Base-by-base conservation (phyloP, 345 rosid species). In the Isatis tinctoria region DNA sequence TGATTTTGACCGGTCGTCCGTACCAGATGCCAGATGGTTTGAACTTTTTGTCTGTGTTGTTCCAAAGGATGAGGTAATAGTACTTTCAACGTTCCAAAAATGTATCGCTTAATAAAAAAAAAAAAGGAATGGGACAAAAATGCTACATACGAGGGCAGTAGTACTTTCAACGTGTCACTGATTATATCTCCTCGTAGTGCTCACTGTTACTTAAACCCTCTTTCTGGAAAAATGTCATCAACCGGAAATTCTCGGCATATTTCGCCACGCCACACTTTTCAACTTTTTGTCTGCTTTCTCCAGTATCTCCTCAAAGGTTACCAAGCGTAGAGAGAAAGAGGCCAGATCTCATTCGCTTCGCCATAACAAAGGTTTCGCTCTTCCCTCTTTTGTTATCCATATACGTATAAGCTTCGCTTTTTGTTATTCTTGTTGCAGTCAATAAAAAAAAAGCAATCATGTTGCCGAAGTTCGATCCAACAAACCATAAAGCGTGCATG, bases 401-500 rank as follows among this genome's bases (percentile, higher is more conserved):
- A 4, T 33, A 33, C 4, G 24, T 53, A 27, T 27, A 27, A 28
- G 30, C 26, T 6, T 45, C 40, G 12, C 3, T 37, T 37, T 37
- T 27, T 30, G 20, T 40, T 16, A 13, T 24, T 53, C 22, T 58
- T 70, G 41, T 43, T 60, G 49, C 67, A 47, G 56, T 59, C 26
- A 18, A 45, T 40, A 0, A 8, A 44, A 58, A 43, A 69, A 4
- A 35, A 70, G 24, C 57, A 32, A 30, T 2, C 6, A 49, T 49
- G 56, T 49, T 49, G 56, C 56, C 84, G 24, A 79, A 59, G 62
- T 88, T 22, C 51, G 96, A 93, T 69, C 91, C 84, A 14, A 75
- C 79, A 18, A 85, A 87, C 79, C 76, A 63, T 2, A 82, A 87
- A 80, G 85, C 85, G 2, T 92, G 90, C 16, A 49, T 90, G 66